phyloP scores from a whole-genome alignment of 2,329 filamentous ascomycete species.

The Xylariaceae sp. region DNA sequence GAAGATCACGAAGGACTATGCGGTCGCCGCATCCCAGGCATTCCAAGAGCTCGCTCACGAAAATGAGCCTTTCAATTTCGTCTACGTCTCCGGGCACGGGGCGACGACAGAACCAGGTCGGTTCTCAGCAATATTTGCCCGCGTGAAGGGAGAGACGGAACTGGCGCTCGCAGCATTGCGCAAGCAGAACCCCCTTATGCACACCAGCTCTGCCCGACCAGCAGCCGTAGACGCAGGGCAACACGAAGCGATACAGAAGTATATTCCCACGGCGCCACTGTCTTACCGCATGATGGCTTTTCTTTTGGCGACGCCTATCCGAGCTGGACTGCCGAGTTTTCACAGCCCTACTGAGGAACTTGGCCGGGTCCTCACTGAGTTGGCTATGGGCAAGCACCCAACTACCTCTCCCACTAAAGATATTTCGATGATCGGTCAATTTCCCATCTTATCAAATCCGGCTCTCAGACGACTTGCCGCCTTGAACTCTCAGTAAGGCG shows the following conservation, averaged over 20 bases:
- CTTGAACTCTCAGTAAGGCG: conserved; percentile 26
- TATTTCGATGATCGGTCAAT: conserved; percentile 38
- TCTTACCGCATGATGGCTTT: conserved; percentile 16
- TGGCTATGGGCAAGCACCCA: conserved; percentile 52
- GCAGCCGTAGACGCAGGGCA: conserved; percentile 59
- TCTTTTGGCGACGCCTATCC: conserved; percentile 39
- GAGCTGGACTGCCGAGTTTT: conserved; percentile 22
- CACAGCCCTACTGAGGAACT: conserved; percentile 53
- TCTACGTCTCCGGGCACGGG: conserved; percentile 72
- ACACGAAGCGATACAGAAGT: conserved; percentile 52
- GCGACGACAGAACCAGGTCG: conserved; percentile 63
- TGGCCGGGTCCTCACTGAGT: conserved; percentile 52
- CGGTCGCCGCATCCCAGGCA: conserved; percentile 58
- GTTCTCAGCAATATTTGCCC: conserved; percentile 64
- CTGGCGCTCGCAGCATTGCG: conserved; percentile 60
- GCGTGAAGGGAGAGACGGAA: conserved; percentile 74
- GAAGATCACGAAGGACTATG: conserved; percentile 71
- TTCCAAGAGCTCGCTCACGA: conserved; percentile 47
- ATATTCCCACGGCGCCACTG: conserved; percentile 45
- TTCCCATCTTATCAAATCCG: conserved; percentile 42
- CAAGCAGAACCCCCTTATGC: conserved; percentile 53
- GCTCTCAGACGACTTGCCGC: conserved; percentile 37
- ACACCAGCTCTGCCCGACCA: conserved; percentile 64
- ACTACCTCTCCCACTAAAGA: conserved; percentile 31
- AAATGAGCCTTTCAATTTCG: conserved; percentile 66